A percentile compares a stretch with the other conserved stretches of the same genome.
Evolutionary conservation across 768 basidiomycete species (phyloP).

Genomic region (Rhizopogon vinicolor): DNA sequence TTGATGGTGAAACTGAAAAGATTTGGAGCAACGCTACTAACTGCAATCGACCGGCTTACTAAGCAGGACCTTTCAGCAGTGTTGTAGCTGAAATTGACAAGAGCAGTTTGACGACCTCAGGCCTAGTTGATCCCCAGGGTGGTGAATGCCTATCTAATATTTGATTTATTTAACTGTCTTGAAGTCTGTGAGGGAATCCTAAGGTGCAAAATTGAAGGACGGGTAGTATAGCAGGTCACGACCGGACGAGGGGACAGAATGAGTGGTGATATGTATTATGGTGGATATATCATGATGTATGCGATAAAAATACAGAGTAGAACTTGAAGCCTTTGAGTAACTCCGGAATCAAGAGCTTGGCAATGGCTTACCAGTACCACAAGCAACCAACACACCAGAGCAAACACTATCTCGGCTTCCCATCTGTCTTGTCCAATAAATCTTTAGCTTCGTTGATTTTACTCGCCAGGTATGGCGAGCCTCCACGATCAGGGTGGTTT

Average conservation of each 20-base stretch:
- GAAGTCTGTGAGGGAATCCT: neutral
- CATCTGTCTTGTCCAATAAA: slow-evolving; percentile 76
- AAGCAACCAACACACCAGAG: neutral
- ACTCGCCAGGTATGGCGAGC: slow-evolving; percentile 96
- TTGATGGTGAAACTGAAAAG: neutral
- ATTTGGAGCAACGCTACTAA: neutral
- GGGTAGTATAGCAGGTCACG: neutral
- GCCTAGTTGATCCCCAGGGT: too few relatives aligned
- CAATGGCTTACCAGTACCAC: neutral
- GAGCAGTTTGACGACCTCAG: too few relatives aligned
- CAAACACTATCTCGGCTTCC: slow-evolving; percentile 28
- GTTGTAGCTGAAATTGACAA: too few relatives aligned
- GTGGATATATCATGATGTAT: slow-evolving; percentile 6
- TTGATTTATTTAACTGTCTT: too few relatives aligned
- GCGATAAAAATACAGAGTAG: slow-evolving; percentile 18
- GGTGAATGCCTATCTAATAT: too few relatives aligned
- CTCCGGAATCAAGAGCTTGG: slow-evolving; percentile 7
- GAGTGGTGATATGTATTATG: slow-evolving; percentile 14
- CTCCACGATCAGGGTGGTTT: slow-evolving; percentile 98
- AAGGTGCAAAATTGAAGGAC: neutral
- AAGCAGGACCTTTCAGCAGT: too few relatives aligned
- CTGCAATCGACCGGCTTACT: too few relatives aligned
- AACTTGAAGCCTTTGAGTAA: neutral
- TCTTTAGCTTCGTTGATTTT: slow-evolving; percentile 99
- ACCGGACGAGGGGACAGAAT: slow-evolving; percentile 2